These are phyloP conservation scores for Chrysopogon serrulatus DNA, from an alignment of 176 grass and related monocot genomes.

Conservation along the genomic window DNA sequence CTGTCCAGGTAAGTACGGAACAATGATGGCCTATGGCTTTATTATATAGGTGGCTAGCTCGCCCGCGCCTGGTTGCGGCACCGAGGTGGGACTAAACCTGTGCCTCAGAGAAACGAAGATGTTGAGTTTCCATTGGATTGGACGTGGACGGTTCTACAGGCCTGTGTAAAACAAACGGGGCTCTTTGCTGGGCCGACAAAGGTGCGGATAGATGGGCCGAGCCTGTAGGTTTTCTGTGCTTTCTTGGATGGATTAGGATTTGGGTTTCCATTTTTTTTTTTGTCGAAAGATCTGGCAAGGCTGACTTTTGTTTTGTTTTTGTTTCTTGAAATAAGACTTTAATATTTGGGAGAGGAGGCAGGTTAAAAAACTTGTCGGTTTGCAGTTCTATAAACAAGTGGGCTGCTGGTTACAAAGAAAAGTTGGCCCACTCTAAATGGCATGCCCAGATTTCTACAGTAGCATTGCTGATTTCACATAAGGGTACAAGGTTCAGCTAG, in stretches of 20 bases:
- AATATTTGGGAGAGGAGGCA: neutral
- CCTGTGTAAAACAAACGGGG: neutral
- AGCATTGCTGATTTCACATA: too few species aligned
- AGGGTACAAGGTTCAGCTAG: too few species aligned
- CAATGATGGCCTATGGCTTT: neutral
- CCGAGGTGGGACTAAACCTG: neutral
- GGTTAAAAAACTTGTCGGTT: too few species aligned
- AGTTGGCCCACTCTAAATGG: too few species aligned
- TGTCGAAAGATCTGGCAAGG: too few species aligned
- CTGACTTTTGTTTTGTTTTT: too few species aligned
- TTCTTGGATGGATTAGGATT: neutral
- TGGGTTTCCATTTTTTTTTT: too few species aligned
- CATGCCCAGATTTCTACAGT: too few species aligned
- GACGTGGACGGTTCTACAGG: neutral
- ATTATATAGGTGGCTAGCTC: too few species aligned
- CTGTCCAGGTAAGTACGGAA: conserved; percentile 23
- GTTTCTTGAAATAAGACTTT: too few species aligned
- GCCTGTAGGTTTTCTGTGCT: neutral
- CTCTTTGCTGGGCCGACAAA: neutral
- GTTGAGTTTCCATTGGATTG: neutral
- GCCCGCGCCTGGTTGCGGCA: neutral
- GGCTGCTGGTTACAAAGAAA: too few species aligned
- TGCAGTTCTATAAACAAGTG: too few species aligned
- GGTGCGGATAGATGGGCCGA: neutral
- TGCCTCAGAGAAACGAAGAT: neutral